These are phyloP conservation scores for Elsinoe necatrix DNA, from an alignment of 2,329 filamentous ascomycete species.

Conservation along the genomic window DNA sequence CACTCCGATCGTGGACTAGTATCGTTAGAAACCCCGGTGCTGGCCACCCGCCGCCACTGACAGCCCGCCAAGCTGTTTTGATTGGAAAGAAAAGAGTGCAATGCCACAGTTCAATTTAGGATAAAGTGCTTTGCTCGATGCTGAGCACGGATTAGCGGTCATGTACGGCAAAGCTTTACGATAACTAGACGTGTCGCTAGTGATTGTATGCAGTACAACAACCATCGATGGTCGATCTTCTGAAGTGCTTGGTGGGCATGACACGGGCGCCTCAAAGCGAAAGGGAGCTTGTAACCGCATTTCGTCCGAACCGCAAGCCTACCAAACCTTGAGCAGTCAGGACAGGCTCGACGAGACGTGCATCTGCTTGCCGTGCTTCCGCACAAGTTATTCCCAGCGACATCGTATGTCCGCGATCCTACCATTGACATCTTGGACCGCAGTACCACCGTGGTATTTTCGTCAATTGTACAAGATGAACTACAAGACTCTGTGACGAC, in stretches of 20 bases:
- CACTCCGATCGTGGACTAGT: constrained; percentile 4
- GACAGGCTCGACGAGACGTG: background rate
- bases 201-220: background rate
- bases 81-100: background rate
- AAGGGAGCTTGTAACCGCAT: background rate
- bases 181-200: background rate
- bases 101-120: background rate
- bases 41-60: constrained; percentile 5
- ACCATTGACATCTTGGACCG: background rate
- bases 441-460: constrained; percentile 10
- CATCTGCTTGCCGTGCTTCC: constrained; percentile 5
- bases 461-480: constrained; percentile 9
- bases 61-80: constrained; percentile 1
- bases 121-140: constrained; percentile 9
- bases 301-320: constrained; percentile 5
- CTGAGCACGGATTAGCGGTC: background rate
- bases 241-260: background rate
- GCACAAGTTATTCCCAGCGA: constrained; percentile 14
- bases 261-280: background rate
- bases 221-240: constrained; percentile 7
- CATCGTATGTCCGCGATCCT: constrained; percentile 12
- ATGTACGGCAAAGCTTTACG: background rate
- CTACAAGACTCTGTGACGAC: background rate
- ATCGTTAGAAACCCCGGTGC: constrained; percentile 5
- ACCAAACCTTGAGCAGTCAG: constrained; percentile 1